Conservation (phyloP, 176 grass and related monocot species). For the Saccharum officinarum region DNA sequence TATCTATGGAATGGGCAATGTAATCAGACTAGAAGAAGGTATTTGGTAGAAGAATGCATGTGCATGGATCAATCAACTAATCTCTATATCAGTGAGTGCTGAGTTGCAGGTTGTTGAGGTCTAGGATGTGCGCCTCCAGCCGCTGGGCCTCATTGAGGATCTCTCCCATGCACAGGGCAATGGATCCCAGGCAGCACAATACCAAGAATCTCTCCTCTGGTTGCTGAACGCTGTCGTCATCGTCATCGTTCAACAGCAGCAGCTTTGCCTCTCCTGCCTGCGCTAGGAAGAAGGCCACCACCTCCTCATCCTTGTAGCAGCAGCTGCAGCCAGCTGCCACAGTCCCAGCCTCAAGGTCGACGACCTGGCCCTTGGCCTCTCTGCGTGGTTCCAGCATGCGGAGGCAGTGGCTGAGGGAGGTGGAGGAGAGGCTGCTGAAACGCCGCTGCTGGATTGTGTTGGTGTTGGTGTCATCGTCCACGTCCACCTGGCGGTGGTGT, state of each 20-base stretch:
- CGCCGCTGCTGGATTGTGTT: background rate
- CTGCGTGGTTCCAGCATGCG: background rate
- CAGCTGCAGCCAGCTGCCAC: background rate
- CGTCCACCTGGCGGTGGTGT: background rate
- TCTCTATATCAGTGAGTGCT: background rate
- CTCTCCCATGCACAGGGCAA: constrained; percentile 59
- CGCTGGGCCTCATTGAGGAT: constrained; percentile 46
- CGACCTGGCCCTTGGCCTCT: background rate
- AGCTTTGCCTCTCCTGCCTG: background rate
- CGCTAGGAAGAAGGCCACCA: constrained; percentile 34
- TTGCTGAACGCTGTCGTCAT: background rate
- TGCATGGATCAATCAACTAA: background rate
- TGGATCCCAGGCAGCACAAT: constrained; percentile 36
- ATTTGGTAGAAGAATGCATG: background rate
- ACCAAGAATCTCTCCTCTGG: background rate
- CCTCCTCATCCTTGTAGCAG: constrained; percentile 19
- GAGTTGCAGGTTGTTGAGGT: constrained; percentile 41
- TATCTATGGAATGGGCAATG: too few relatives aligned
- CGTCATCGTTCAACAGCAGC: background rate
- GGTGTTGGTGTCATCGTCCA: background rate
- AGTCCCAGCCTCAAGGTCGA: constrained; percentile 25
- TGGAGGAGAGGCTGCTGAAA: constrained; percentile 40
- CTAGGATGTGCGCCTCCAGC: constrained; percentile 54
- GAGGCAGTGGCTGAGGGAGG: constrained; percentile 30
- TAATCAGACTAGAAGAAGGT: background rate